Percentiles rank a stretch among this genome's conserved stretches.
These are phyloP conservation scores for Zygoascus tannicola DNA, from an alignment of 805 yeast genomes.

Conservation along the genomic window DNA sequence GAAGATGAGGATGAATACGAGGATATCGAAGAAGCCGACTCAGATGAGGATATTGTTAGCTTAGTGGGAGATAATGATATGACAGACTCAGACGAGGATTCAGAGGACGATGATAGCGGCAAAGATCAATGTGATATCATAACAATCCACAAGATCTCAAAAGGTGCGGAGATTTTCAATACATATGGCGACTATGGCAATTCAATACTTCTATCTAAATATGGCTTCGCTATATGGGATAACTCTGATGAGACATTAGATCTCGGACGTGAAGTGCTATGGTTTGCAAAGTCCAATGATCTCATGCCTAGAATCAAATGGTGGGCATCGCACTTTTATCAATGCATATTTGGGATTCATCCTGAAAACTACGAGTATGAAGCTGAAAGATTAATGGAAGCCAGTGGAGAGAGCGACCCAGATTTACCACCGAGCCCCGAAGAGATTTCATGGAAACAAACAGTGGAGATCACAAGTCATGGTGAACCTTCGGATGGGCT, in stretches of 20 bases:
- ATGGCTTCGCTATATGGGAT: constrained; percentile 61
- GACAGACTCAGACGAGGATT: constrained; percentile 2
- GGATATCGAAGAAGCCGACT: neutral
- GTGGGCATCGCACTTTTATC: constrained; percentile 42
- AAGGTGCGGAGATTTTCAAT: constrained; percentile 61
- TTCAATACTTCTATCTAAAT: constrained; percentile 56
- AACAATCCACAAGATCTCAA: constrained; percentile 34
- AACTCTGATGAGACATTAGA: constrained; percentile 49
- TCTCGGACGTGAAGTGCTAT: constrained; percentile 43
- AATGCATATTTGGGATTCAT: constrained; percentile 21
- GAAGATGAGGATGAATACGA: neutral
- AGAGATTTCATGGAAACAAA: constrained; percentile 15
- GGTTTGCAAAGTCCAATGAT: constrained; percentile 26
- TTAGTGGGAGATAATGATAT: neutral
- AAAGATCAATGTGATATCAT: constrained; percentile 61
- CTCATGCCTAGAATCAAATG: constrained; percentile 28
- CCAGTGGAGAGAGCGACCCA: constrained; percentile 4
- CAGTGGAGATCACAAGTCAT: constrained; percentile 8
- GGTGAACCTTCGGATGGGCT: constrained; percentile 16
- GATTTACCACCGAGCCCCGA: constrained; percentile 8
- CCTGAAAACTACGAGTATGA: constrained; percentile 16
- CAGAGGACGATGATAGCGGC: constrained; percentile 20
- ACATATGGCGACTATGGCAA: constrained; percentile 73
- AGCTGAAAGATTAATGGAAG: constrained; percentile 4
- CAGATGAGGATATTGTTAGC: neutral